Percentiles rank a stretch among this genome's conserved stretches.
Evolutionary conservation across 805 yeast species (phyloP).

Genomic region (Torulaspora franciscae): DNA sequence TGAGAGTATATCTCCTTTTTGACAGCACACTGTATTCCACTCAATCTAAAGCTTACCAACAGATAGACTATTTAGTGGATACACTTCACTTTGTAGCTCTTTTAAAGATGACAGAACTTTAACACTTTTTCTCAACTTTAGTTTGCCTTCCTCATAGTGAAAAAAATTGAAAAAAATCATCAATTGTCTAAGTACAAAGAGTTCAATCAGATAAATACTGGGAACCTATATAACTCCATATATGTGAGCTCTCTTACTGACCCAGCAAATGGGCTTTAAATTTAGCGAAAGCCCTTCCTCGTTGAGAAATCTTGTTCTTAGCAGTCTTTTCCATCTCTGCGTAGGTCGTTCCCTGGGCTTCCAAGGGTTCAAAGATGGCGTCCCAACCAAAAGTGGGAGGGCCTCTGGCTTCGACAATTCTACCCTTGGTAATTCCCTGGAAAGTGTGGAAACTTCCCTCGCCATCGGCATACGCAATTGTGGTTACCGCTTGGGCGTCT

Average conservation of each 20-base stretch:
- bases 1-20: not conserved
- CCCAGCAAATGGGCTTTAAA: slow-evolving; percentile 50
- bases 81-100: not conserved
- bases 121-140: not conserved
- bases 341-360: slow-evolving; percentile 60
- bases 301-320: slow-evolving; percentile 82
- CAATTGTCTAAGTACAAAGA: too few species aligned
- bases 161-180: not conserved
- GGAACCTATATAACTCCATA: not conserved
- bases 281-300: slow-evolving; percentile 76
- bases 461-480: slow-evolving; percentile 86
- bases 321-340: slow-evolving; percentile 79
- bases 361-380: slow-evolving; percentile 71
- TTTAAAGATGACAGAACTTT: slow-evolving; percentile 2
- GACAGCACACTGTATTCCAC: not conserved
- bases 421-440: slow-evolving; percentile 80
- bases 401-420: slow-evolving; percentile 73
- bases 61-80: not conserved
- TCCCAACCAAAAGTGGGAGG: slow-evolving; percentile 92
- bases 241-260: not conserved
- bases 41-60: slow-evolving; percentile 1
- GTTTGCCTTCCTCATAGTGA: not conserved
- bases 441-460: slow-evolving; percentile 76
- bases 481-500: slow-evolving; percentile 81
- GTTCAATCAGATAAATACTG: too few species aligned